A percentile compares a stretch with the other conserved stretches of the same genome.
These are phyloP conservation scores for Anethum foeniculum DNA, from an alignment of 140 eudicot genomes.

Conservation along the genomic window DNA sequence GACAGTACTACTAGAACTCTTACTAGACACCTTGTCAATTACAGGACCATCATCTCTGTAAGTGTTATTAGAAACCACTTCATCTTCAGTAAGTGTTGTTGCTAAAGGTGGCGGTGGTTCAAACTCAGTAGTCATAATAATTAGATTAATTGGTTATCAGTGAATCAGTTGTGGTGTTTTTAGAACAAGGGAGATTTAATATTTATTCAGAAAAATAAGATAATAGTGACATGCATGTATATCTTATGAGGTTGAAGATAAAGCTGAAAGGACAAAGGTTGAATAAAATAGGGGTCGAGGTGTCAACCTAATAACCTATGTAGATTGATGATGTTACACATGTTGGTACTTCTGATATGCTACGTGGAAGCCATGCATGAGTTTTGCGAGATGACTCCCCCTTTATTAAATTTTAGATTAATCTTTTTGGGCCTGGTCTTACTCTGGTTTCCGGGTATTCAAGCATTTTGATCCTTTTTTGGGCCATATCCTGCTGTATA, in stretches of 20 bases:
- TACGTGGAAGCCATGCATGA: slow-evolving; percentile 55
- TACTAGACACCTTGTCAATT: neutral
- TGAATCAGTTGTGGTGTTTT: neutral
- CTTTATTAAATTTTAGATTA: neutral
- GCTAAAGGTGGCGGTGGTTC: neutral
- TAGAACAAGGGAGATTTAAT: neutral
- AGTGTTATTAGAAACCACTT: neutral
- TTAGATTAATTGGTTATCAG: neutral
- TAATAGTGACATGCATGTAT: neutral
- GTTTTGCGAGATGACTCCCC: neutral
- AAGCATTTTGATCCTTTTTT: neutral
- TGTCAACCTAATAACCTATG: neutral
- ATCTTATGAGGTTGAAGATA: neutral
- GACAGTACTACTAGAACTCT: neutral
- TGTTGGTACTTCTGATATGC: neutral
- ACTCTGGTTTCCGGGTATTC: neutral
- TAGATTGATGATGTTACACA: slow-evolving; percentile 11
- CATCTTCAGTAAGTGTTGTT: neutral
- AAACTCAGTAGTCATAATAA: neutral
- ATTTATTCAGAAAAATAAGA: neutral
- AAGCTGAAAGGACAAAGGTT: neutral
- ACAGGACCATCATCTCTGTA: neutral
- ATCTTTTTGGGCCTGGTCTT: neutral
- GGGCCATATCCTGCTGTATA: neutral
- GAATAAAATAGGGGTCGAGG: neutral